Base-by-base conservation (phyloP, 176 grass and related monocot genomes). In the Pontederia paniculata region DNA sequence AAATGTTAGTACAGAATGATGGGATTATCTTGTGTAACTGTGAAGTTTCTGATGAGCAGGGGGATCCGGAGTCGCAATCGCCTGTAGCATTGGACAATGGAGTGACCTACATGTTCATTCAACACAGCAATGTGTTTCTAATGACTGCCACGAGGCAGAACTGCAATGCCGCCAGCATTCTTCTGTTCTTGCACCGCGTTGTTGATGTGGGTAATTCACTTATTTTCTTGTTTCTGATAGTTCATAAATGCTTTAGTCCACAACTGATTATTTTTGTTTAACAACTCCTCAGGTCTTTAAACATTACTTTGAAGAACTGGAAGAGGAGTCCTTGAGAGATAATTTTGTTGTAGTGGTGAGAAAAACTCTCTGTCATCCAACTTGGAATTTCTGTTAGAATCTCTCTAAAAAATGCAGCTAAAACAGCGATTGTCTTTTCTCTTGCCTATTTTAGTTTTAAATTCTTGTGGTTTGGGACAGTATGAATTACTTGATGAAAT, bases 291-390 rank as follows among this genome's bases (percentile, higher is more conserved):
- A 91, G 93, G 86, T 98, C 65, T 91, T 98, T 75, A 98, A 98
- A 78, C 93, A 98, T 77, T 98, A 97, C 63, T 98, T 98, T 62
- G 86, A 98, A 66, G 86, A 91, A 69, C 69, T 98, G 70, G 86
- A 98, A 56, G 93, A 98, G 44, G 93, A 98, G 53, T 98, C 86
- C 2, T 72, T 98, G 42, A 88, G 93, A 81, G 93, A 98, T 82
- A 97, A 97, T 67, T 97, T 97, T 74, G 91, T 97, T 8, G 91
- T 97, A 14, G 91, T 97, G 80, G 93, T 98, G 74, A 76, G 62
- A 8, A 18, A 18, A 23, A 23, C 12, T 12, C 23, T 9, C n/a
- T 13, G 11, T 50, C 15, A 17, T 50, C n/a, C 15, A 17, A 16
- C 48, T 17, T 17, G 28, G 28, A 37, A 37, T 37, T 37, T 37